Evolutionary conservation across 2,329 filamentous ascomycete species (phyloP), one percentile per base, ranked within the genome.

Genomic region (Bipolaris sorokiniana): DNA sequence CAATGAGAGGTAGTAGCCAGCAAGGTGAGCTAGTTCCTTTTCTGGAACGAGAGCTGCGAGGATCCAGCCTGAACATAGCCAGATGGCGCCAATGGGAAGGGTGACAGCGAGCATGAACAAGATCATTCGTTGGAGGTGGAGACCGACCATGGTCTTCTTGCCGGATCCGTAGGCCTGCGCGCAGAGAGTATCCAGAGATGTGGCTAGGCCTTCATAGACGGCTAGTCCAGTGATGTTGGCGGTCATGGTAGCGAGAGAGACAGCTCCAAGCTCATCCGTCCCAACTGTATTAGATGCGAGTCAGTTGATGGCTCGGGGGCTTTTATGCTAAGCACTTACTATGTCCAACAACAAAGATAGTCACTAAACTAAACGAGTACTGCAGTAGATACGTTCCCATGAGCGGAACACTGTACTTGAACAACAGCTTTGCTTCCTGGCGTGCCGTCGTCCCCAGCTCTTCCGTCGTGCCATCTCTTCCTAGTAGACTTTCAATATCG

Each of bases 341-440:
- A 63, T 82, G 82, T 0, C 83, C 83, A 0, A 81, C 82, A 0
- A 82, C 80, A 37, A 83, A 78, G 20, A 82, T 82, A 1, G 81
- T 82, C 52, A 83, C 79, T 33, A 84, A 71, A 10, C 66, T 82
- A 62, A 82, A 83, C 7, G 78, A 82, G 62, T 84, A 85, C 59
- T 85, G 82, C 5, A 85, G 74, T 0, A 85, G 68, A 58, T 84
- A 85, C 1, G 83, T 85, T n/a, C 80, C 72, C 48, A 82, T 79
- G 18, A 85, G 72, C 6, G 83, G 83, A 31, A 80, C 56, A 0
- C 81, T 82, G 64, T 82, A 82, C 57, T 71, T 74, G 36, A 76
- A 62, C 28, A 79, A 58, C 38, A 78, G 56, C 58, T 51, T 76
- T 4, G 72, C 70, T 53, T 76, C 74, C 20, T 69, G 56, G 1